Percentiles rank a stretch among this genome's conserved stretches.
Conservation (phyloP, 257 asterid species). For the Petunia axillaris region DNA sequence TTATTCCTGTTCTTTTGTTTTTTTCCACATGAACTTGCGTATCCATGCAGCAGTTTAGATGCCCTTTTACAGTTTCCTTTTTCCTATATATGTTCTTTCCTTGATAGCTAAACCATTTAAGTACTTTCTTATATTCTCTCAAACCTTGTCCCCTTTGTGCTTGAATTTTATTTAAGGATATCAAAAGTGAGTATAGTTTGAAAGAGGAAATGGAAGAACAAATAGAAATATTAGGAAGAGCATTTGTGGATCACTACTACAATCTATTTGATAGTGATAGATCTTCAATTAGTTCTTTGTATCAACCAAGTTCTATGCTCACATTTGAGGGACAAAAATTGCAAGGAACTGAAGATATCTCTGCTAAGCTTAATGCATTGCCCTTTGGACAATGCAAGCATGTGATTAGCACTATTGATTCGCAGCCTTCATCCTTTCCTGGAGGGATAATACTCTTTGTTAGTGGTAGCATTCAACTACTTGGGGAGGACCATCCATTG, state of each 20-base stretch:
- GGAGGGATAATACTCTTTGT: slow-evolving; percentile 61
- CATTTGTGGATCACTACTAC: slow-evolving; percentile 60
- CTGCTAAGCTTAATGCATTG: slow-evolving; percentile 47
- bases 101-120: not conserved
- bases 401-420: slow-evolving; percentile 57
- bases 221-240: slow-evolving; percentile 48
- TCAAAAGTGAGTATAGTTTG: not conserved
- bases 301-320: slow-evolving; percentile 55
- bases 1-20: slow-evolving; percentile 8
- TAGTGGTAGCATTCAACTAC: slow-evolving; percentile 60
- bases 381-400: slow-evolving; percentile 62
- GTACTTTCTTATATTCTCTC: slow-evolving; percentile 9
- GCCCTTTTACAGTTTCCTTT: slow-evolving; percentile 28
- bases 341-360: slow-evolving; percentile 44
- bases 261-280: slow-evolving; percentile 50
- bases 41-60: slow-evolving; percentile 51
- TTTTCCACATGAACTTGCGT: slow-evolving; percentile 37
- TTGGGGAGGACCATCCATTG: slow-evolving; percentile 57
- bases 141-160: slow-evolving; percentile 1
- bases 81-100: slow-evolving; percentile 10
- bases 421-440: slow-evolving; percentile 45
- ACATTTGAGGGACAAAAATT: slow-evolving; percentile 61
- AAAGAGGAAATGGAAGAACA: slow-evolving; percentile 46
- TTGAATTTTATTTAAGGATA: not conserved
- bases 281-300: slow-evolving; percentile 40